phyloP scores from a whole-genome alignment of 306 rosid genomes.

The Trifolium pratense region DNA sequence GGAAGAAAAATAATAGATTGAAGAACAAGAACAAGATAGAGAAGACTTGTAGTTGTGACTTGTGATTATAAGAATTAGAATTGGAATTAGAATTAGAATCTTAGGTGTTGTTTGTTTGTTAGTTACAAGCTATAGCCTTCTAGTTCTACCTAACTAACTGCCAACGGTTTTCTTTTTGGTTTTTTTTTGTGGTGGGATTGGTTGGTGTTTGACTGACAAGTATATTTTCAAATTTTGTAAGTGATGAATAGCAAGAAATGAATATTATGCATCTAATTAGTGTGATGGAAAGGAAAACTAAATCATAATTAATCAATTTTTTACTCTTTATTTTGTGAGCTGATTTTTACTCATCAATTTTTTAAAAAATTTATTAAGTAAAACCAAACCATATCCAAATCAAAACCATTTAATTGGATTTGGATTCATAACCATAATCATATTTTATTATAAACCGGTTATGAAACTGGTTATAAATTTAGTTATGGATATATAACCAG shows the following conservation, averaged over 20 bases:
- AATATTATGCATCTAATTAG: too few relatives aligned
- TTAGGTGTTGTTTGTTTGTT: not conserved
- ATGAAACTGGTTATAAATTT: too few relatives aligned
- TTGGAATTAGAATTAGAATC: not conserved
- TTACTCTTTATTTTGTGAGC: too few relatives aligned
- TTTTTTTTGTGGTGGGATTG: not conserved
- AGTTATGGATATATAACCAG: too few relatives aligned
- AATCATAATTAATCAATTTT: too few relatives aligned
- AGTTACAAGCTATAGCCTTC: not conserved
- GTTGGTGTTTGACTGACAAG: conserved; percentile 14
- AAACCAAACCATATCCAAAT: too few relatives aligned
- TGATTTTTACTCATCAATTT: too few relatives aligned
- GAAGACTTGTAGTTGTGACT: conserved; percentile 17
- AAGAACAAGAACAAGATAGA: not conserved
- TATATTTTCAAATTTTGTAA: not conserved
- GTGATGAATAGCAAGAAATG: not conserved
- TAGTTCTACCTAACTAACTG: not conserved
- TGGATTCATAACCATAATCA: too few relatives aligned
- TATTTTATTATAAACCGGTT: too few relatives aligned
- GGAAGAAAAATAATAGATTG: not conserved
- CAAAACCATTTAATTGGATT: too few relatives aligned
- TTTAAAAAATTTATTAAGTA: too few relatives aligned
- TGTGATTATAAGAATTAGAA: conserved; percentile 9
- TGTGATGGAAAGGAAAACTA: too few relatives aligned
- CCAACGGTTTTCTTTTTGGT: not conserved